Evolutionary conservation across 176 grass and related monocot species (phyloP), one percentile per base, ranked within the genome.

Genomic region (Lolium perenne): DNA sequence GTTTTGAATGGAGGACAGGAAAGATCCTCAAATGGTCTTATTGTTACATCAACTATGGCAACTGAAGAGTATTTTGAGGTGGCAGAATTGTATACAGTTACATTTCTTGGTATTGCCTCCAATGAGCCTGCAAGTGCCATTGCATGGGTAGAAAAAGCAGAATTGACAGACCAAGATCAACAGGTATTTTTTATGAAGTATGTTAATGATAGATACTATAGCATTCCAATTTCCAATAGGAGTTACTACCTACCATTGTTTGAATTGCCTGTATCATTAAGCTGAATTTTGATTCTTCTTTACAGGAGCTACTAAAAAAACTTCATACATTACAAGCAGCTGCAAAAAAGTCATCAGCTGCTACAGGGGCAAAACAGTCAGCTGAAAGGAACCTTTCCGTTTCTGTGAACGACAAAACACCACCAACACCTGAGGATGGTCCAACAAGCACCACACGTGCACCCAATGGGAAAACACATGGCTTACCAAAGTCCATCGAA

Each of bases 81-180:
- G 48, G 88, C 83, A 51, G 88, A 95, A 73, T 48, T 92, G 75
- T 95, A 92, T 60, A 87, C 88, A 47, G 58, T 95, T 87, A 89
- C 88, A 83, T 73, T 91, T 29, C 91, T 95, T 65, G 61, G 91
- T 57, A 86, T 82, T 80, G 86, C 84, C 72, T 91, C 89, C 20
- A 26, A 51, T 82, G 51, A 92, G 46, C 71, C n/a, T 71, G 77
- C 85, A 65, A 58, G 29, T 80, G 93, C 93, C 74, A 83, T 95
- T 8, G 85, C 88, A 56, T 95, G 93, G 91, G 79, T 68, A 40
- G 59, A 92, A 81, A 89, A 86, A 1, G 77, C 88, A 62, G 76
- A 88, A 10, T 56, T 95, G 43, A 82, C 53, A 38, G 88, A 92
- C 12, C 54, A 79, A 82, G 48, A 75, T 10, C 86, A 77, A 9